A percentile compares a stretch with the other conserved stretches of the same genome.
Evolutionary conservation across 2,329 filamentous ascomycete species (phyloP).

Genomic region (Penicillium olsonii): DNA sequence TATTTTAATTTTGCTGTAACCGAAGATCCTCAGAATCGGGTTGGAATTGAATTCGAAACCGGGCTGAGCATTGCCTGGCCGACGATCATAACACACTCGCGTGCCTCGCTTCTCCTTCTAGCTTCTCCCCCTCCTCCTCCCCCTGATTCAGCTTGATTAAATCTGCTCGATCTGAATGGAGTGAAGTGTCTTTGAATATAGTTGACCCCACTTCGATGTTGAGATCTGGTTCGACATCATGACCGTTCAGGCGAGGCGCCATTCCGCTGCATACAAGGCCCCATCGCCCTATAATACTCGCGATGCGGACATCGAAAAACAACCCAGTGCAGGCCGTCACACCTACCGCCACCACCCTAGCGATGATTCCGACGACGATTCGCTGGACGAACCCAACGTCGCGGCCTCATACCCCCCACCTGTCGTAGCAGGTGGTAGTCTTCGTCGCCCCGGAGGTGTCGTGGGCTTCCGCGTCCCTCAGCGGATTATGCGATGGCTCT

Average conservation of each 20-base stretch:
- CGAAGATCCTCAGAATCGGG: too few species aligned
- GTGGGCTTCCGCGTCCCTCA: slow-evolving; percentile 66
- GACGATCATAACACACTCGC: slow-evolving; percentile 23
- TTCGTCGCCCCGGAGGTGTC: slow-evolving; percentile 34
- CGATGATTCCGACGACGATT: slow-evolving; percentile 28
- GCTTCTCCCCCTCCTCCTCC: background rate
- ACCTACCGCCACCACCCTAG: slow-evolving; percentile 23
- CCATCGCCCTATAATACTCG: slow-evolving; percentile 22
- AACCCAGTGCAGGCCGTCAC: slow-evolving; percentile 22
- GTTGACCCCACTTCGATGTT: slow-evolving; percentile 22
- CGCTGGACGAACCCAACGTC: slow-evolving; percentile 23
- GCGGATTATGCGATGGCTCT: slow-evolving; percentile 75
- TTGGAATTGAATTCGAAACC: background rate
- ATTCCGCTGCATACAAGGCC: slow-evolving; percentile 29
- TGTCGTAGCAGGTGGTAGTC: slow-evolving; percentile 36
- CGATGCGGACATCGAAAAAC: slow-evolving; percentile 38
- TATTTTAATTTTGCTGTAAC: slow-evolving; percentile 1
- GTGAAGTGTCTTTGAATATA: slow-evolving; percentile 5
- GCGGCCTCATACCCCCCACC: slow-evolving; percentile 50
- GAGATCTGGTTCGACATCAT: slow-evolving; percentile 24
- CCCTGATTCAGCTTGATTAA: slow-evolving; percentile 4
- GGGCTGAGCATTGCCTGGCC: slow-evolving; percentile 20
- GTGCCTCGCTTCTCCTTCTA: slow-evolving; percentile 8
- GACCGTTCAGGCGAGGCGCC: slow-evolving; percentile 34
- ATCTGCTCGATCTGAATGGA: slow-evolving; percentile 1